Conservation (phyloP, 2,329 filamentous ascomycete genomes). For the Aspergillus clavatus region DNA sequence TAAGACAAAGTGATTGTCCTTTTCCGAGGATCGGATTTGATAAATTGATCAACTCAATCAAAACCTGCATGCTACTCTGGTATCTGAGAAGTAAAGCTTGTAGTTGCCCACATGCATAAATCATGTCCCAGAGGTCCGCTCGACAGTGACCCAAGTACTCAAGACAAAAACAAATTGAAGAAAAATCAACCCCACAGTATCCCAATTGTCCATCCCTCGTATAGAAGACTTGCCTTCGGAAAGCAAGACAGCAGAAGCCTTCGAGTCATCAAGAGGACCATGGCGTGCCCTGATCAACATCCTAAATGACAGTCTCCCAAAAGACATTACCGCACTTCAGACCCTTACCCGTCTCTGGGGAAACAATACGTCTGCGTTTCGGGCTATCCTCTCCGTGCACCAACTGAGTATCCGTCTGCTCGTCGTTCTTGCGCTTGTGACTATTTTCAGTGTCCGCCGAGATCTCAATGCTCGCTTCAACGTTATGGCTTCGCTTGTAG, state of each 20-base stretch:
- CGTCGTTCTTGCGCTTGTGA: no score
- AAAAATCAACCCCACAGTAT: background rate
- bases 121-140: background rate
- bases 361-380: background rate
- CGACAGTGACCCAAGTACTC: background rate
- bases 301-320: background rate
- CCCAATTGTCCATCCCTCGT: no score
- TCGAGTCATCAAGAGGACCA: no score
- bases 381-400: background rate
- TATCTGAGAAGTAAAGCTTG: background rate
- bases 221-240: no score
- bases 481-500: no score
- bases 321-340: background rate
- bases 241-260: no score
- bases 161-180: background rate
- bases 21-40: no score
- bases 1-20: background rate
- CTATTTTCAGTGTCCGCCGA: no score
- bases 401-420: no score
- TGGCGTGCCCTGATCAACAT: no score
- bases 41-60: no score
- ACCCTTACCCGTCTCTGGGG: background rate
- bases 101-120: background rate
- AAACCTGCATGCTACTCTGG: background rate
- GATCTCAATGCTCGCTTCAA: no score